Evolutionary conservation across 352 stramenopile species (phyloP), one percentile per base, ranked within the genome.

Genomic region (Phytophthora multivora): DNA sequence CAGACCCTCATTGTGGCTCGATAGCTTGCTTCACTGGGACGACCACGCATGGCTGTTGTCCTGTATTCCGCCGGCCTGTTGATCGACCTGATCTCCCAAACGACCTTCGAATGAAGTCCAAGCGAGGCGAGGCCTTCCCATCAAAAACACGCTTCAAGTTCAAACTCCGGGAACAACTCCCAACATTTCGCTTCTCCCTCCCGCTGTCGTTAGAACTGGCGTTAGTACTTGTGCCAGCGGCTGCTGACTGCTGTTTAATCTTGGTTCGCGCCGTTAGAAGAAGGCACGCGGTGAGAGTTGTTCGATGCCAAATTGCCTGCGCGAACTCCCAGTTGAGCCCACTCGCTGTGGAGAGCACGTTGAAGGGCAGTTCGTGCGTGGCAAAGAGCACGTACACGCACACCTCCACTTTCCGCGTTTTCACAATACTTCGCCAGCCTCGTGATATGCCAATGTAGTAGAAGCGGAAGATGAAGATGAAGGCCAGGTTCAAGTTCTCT

Each of bases 291-390:
- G 55, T 67, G 9, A 83, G 52, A 3, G 68, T 83, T 23, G 74
- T 9, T 31, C 75, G 71, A 48, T 76, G 58, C 47, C 68, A 88
- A 11, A 84, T 53, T 0, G 62, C 73, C 35, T 84, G 67, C 4
- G 65, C 51, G 23, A 68, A 75, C 35, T 83, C 70, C 75, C 75
- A 87, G 13, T 59, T 41, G 15, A 81, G 19, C 0, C 59, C 71
- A 8, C 64, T 85, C 1, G 49, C 16, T 5, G 38, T 26, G 9
- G 57, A 43, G 6, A 79, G 25, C 5, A 70, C 5, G 10, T 70
- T 6, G 25, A 82, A 87, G 3, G 71, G 74, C 18, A 77, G 40
- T 54, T 83, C 74, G 53, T 86, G 74, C 1, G 61, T 69, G 4
- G 54, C 54, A 40, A 81, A 84, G 6, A 80, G 52, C 40, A 77